Evolutionary conservation across 495 filamentous ascomycete species (phyloP).

Genomic region (Neurospora sp.): DNA sequence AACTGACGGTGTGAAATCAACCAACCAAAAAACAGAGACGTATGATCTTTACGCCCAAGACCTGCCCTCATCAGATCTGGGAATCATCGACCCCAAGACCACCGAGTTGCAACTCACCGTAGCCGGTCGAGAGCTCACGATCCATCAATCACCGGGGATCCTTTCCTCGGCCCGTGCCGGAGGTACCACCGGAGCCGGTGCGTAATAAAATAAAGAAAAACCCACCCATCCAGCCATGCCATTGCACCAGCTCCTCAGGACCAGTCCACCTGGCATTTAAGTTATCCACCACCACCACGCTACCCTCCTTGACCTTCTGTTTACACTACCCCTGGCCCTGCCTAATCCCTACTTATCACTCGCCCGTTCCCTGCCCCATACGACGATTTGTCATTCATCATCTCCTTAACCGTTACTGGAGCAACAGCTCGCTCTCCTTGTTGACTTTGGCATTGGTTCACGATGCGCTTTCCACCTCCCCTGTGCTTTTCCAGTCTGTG

Average conservation of each 20-base stretch:
- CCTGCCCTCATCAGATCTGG: constrained; percentile 68
- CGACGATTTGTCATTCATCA: neutral
- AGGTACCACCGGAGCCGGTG: constrained; percentile 89
- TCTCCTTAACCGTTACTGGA: neutral
- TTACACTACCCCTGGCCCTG: neutral
- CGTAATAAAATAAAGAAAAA: constrained; percentile 5
- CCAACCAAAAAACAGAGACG: constrained; percentile 48
- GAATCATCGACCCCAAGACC: constrained; percentile 68
- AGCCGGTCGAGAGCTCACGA: constrained; percentile 57
- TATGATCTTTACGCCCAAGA: constrained; percentile 74
- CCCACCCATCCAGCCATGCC: neutral
- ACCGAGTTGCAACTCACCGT: constrained; percentile 57
- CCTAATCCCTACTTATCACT: neutral
- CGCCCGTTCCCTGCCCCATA: neutral
- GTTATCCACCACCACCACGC: neutral
- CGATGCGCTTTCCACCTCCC: neutral
- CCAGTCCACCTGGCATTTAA: neutral
- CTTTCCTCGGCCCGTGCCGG: constrained; percentile 65
- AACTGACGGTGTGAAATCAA: neutral
- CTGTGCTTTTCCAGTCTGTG: neutral
- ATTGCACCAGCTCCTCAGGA: neutral
- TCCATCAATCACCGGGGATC: constrained; percentile 77
- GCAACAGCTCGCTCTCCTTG: neutral
- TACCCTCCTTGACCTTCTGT: neutral
- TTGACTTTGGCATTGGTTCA: neutral